phyloP scores from a whole-genome alignment of 2,329 filamentous ascomycete species.

The Graphium sp. region DNA sequence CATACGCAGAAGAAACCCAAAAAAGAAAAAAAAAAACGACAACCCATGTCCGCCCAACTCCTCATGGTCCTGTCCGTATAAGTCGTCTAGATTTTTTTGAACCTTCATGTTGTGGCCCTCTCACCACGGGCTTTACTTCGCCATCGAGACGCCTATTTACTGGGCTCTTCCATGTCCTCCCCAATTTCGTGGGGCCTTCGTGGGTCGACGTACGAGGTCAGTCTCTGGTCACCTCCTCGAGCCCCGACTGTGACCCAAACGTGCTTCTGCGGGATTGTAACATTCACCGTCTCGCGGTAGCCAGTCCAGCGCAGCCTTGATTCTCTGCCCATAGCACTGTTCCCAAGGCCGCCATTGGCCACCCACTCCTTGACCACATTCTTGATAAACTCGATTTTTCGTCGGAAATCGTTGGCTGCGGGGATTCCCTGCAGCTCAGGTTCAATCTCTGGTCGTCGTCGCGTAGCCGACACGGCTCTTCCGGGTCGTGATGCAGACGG shows the following conservation, averaged over 20 bases:
- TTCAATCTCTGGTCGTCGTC: slow-evolving; percentile 42
- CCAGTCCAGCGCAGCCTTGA: slow-evolving; percentile 41
- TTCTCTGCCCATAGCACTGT: slow-evolving; percentile 39
- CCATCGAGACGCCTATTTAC: no score
- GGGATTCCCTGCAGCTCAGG: slow-evolving; percentile 47
- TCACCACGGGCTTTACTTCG: no score
- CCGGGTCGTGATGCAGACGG: slow-evolving; percentile 18
- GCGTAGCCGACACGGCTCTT: slow-evolving; percentile 18
- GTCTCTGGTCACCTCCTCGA: slow-evolving; percentile 37
- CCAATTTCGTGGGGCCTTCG: slow-evolving; percentile 33
- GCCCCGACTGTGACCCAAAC: slow-evolving; percentile 56
- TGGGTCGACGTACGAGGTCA: slow-evolving; percentile 38
- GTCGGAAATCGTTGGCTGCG: slow-evolving; percentile 53
- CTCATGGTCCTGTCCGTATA: no score
- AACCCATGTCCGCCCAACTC: not conserved
- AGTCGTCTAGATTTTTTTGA: no score
- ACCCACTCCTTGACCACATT: slow-evolving; percentile 57
- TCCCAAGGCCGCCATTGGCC: slow-evolving; percentile 50
- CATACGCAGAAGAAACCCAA: not conserved
- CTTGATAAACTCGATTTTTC: slow-evolving; percentile 59
- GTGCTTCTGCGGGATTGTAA: slow-evolving; percentile 38
- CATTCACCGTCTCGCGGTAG: slow-evolving; percentile 33
- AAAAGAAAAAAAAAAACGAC: not conserved
- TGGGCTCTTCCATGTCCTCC: slow-evolving; percentile 30
- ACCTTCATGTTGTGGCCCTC: no score